Base-by-base conservation (phyloP, 352 stramenopile genomes). In the Pythium dissimile region DNA sequence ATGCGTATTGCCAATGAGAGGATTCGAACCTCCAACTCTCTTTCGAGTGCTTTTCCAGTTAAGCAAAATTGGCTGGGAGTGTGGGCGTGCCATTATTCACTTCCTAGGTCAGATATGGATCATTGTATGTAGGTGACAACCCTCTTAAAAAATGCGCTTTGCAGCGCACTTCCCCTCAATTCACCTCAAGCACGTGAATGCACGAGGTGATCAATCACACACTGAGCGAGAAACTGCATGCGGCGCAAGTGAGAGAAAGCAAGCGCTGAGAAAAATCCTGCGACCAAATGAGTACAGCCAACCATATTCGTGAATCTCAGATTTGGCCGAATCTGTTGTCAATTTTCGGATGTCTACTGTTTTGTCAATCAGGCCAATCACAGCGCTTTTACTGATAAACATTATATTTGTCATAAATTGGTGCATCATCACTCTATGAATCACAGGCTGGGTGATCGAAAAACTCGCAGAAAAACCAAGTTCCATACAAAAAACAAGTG, bases 1-100 rank as follows among this genome's bases (percentile, higher is more conserved):
- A 50, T 50, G 43, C 43, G 43, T 50, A 35, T 50, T 50, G 43
- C 43, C 43, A 35, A 50, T 50, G 23, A 24, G 43, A 50, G 43
- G 43, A 50, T 10, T 34, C 43, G 43, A 50, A 50, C 43, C 21
- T 35, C 43, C 43, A 50, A 50, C 43, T 50, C 43, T 50, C 43
- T 50, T 35, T 37, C 21, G 54, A 15, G 45, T 21, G 23, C 42
- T 49, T 49, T 49, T 31, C 42, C 8, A 49, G 38, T 49, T 49
- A 49, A 49, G 42, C 42, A 18, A 31, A 20, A 49, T 34, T 49
- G 42, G 39, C 39, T 46, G 39, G 39, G 39, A 46, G 39, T 46
- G 39, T 28, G 16, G 39, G 39, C 39, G 39, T 15, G 39, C 7
- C 35, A 49, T 49, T 49, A 49, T 49, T 49, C 42, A n/a, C 42